A percentile compares a stretch with the other conserved stretches of the same genome.
Conservation (phyloP, 2,329 filamentous ascomycete genomes). For the Calonectria fujianensis region DNA sequence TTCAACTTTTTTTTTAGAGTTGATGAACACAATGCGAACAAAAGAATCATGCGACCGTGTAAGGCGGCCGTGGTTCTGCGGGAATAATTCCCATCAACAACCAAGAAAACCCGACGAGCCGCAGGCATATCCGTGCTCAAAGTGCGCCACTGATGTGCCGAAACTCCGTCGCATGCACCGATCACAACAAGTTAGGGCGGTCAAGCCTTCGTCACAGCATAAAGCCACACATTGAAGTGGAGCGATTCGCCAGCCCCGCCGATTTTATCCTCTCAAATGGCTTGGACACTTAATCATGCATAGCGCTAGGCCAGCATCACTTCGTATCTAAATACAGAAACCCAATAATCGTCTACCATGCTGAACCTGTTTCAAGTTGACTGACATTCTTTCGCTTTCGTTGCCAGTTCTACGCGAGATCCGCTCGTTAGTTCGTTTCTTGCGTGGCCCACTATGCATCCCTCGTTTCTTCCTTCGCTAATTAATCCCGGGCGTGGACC, state of each 20-base stretch:
- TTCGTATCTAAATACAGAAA: constrained; percentile 25
- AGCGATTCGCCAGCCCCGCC: constrained; percentile 2
- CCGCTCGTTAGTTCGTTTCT: constrained; percentile 2
- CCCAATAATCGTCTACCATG: background rate
- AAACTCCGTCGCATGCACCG: constrained; percentile 2
- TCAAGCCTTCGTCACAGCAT: background rate
- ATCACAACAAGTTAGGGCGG: constrained; percentile 1
- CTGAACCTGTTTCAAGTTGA: constrained; percentile 9
- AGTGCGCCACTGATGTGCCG: background rate
- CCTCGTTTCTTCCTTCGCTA: constrained; percentile 7
- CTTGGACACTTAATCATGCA: background rate
- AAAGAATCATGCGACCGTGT: background rate
- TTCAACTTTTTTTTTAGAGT: background rate
- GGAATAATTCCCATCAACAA: background rate
- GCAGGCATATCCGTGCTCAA: background rate
- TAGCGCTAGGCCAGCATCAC: background rate
- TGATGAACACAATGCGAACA: background rate
- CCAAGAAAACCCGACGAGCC: background rate
- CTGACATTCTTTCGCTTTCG: background rate
- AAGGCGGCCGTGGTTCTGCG: background rate
- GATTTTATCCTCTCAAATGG: background rate
- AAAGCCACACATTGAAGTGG: constrained; percentile 11
- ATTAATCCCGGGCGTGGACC: background rate
- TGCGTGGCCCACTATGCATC: background rate
- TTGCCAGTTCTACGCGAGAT: background rate